Evolutionary conservation across 1,284 basidiomycete species (phyloP).

Genomic region (Malassezia cuniculi): DNA sequence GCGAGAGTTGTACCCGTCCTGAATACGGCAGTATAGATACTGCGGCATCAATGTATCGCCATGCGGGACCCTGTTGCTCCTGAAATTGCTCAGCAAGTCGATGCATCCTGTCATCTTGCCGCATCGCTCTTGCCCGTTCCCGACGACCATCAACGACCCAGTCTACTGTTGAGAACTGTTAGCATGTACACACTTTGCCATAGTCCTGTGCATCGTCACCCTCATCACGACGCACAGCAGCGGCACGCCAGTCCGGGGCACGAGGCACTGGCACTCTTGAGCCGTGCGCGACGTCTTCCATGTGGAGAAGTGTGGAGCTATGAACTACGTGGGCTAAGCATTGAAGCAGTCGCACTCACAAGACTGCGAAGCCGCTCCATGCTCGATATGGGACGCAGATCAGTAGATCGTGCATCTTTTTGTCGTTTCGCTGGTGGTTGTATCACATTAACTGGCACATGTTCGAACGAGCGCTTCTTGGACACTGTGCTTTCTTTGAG

Average conservation of each 20-base stretch:
- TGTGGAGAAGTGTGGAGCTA: no score
- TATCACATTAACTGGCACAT: no score
- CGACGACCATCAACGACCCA: conserved; percentile 42
- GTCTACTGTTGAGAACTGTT: conserved; percentile 35
- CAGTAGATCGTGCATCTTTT: no score
- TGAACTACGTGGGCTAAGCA: no score
- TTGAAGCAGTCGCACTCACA: no score
- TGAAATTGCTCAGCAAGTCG: conserved; percentile 23
- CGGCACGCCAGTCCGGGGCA: neutral
- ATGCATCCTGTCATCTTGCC: conserved; percentile 25
- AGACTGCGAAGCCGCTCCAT: no score
- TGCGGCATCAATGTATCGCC: conserved; percentile 19
- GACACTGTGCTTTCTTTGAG: no score
- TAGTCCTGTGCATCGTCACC: conserved; percentile 4
- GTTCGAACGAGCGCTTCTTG: no score
- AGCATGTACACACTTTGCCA: conserved; percentile 2
- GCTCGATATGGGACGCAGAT: no score
- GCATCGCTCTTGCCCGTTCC: conserved; percentile 32
- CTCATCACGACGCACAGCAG: neutral
- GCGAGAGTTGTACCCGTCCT: conserved; percentile 24
- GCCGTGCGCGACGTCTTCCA: no score
- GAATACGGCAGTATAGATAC: conserved; percentile 17
- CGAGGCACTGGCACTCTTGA: no score
- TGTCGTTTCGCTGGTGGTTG: no score
- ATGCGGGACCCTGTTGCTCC: conserved; percentile 4